Evolutionary conservation across 1,284 basidiomycete genomes (phyloP).

Genomic region (Mixia osmundae): DNA sequence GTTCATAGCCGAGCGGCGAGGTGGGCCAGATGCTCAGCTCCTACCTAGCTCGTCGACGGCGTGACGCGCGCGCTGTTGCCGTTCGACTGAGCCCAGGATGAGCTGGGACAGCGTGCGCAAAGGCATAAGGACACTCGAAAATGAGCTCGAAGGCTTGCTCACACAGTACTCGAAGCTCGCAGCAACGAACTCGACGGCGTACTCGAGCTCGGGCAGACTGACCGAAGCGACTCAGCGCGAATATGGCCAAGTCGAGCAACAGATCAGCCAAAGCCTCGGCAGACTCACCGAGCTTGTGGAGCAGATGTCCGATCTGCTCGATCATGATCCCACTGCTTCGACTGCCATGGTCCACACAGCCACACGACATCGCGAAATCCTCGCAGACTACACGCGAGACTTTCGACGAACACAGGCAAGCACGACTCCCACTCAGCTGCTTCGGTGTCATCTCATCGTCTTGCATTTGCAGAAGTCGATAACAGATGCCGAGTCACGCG

Average conservation of each 20-base stretch:
- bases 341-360: conserved; percentile 68
- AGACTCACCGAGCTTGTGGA: conserved; percentile 73
- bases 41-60: too few species aligned
- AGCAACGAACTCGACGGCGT: conserved; percentile 36
- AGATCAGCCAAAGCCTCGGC: conserved; percentile 63
- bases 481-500: conserved; percentile 59
- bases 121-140: conserved; percentile 7
- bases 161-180: conserved; percentile 70
- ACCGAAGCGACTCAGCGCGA: conserved; percentile 10
- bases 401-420: conserved; percentile 54
- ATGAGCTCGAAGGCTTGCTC: conserved; percentile 54
- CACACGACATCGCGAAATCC: conserved; percentile 69
- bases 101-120: conserved; percentile 8
- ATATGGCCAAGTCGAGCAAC: conserved; percentile 33
- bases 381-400: conserved; percentile 67
- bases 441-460: neutral
- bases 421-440: neutral
- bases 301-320: conserved; percentile 40
- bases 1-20: too few species aligned
- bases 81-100: too few species aligned
- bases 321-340: conserved; percentile 47
- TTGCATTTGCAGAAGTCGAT: conserved; percentile 37
- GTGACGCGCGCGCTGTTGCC: too few species aligned
- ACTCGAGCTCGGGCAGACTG: conserved; percentile 14
- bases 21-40: too few species aligned